Evolutionary conservation across 805 yeast species (phyloP).

Genomic region (Myxozyma neglecta): DNA sequence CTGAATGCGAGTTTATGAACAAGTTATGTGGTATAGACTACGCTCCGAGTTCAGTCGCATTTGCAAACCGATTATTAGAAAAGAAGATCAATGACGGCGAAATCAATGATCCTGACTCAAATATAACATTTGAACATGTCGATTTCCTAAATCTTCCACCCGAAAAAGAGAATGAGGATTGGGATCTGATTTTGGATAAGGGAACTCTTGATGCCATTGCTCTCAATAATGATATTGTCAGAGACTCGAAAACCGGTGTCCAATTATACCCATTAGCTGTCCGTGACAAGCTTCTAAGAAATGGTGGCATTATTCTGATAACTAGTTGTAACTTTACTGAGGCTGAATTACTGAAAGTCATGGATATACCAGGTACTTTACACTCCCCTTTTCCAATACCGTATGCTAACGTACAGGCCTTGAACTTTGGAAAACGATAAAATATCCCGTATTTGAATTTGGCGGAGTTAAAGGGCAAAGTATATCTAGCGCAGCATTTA

Average conservation of each 20-base stretch:
- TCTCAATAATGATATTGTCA: constrained; percentile 56
- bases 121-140: constrained; percentile 57
- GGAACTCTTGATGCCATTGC: constrained; percentile 98
- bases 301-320: constrained; percentile 62
- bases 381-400: neutral
- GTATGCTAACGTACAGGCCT: constrained; percentile 43
- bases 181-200: constrained; percentile 82
- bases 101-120: constrained; percentile 33
- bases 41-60: constrained; percentile 72
- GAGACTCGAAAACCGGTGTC: constrained; percentile 43
- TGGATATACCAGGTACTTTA: constrained; percentile 44
- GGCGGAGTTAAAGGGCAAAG: constrained; percentile 90
- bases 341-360: constrained; percentile 61
- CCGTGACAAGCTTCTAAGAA: constrained; percentile 50
- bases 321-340: constrained; percentile 95
- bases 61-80: constrained; percentile 62
- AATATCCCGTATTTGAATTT: constrained; percentile 80
- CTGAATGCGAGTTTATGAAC: constrained; percentile 55
- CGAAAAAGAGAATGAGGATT: constrained; percentile 46
- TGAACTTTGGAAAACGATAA: constrained; percentile 61
- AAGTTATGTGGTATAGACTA: constrained; percentile 77
- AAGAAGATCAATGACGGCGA: constrained; percentile 42
- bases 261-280: constrained; percentile 63
- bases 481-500: constrained; percentile 81
- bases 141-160: constrained; percentile 58